A percentile compares a stretch with the other conserved stretches of the same genome.
phyloP scores from a whole-genome alignment of 1,139 yeast genomes.

The Komagataea norvegica region DNA sequence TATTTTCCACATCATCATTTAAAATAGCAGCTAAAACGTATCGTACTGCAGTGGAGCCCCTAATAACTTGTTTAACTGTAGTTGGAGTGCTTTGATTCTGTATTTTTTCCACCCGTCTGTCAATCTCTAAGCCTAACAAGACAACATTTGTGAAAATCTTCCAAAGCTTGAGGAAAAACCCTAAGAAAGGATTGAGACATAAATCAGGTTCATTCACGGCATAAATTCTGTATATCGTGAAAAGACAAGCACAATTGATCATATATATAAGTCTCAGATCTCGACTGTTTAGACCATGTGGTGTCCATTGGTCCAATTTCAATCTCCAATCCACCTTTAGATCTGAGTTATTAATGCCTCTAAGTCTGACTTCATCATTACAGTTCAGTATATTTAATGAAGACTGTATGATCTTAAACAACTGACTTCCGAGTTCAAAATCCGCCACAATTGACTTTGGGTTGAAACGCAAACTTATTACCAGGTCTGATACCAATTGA shows the following conservation, averaged over 20 bases:
- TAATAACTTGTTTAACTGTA: slow-evolving; percentile 45
- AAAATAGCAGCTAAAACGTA: slow-evolving; percentile 56
- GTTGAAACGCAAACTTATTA: slow-evolving; percentile 33
- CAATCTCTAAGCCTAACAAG: slow-evolving; percentile 56
- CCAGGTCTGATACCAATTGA: slow-evolving; percentile 47
- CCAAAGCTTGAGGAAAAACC: slow-evolving; percentile 55
- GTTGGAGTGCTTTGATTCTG: slow-evolving; percentile 39
- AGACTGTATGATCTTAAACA: slow-evolving; percentile 41
- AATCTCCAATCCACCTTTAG: slow-evolving; percentile 36
- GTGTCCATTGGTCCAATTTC: slow-evolving; percentile 49
- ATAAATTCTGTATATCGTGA: slow-evolving; percentile 50
- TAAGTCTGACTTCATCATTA: slow-evolving; percentile 42
- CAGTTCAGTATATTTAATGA: slow-evolving; percentile 41
- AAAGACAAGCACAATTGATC: slow-evolving; percentile 45
- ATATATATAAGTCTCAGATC: slow-evolving; percentile 48
- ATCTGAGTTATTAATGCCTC: slow-evolving; percentile 42
- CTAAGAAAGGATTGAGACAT: slow-evolving; percentile 56
- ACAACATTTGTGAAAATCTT: slow-evolving; percentile 56
- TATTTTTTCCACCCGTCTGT: slow-evolving; percentile 50
- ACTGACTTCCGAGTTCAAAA: slow-evolving; percentile 39
- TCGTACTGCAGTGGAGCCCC: slow-evolving; percentile 62
- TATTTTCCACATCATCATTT: slow-evolving; percentile 38
- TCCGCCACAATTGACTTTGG: slow-evolving; percentile 20
- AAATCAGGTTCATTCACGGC: slow-evolving; percentile 31
- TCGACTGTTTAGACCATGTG: slow-evolving; percentile 36